Evolutionary conservation across 495 filamentous ascomycete species (phyloP), one percentile per base, ranked within the genome.

Genomic region (Pseudomonodictys pantanalensis): DNA sequence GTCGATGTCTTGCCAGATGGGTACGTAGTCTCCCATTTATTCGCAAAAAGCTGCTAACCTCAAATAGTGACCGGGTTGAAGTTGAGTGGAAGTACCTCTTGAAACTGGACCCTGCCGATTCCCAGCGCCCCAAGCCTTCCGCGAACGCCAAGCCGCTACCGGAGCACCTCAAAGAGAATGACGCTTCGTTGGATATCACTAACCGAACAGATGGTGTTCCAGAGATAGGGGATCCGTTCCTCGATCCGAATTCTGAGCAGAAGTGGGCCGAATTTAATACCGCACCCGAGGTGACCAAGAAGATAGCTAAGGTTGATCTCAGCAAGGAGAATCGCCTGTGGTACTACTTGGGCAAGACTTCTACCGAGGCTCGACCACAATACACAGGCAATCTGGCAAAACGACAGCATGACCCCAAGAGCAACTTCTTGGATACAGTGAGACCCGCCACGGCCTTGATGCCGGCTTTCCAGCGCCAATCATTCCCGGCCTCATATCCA

Each of bases 321-420:
- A 68, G 73, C 59, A 84, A 85, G 69, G 77, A 82, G 9, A 83
- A 91, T 55, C 84, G 88, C 64, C 73, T 96, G 53, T 98, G 92
- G 92, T 83, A 89, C 73, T 98, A 97, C 72, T 79, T 98, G 62
- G 89, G 89, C 17, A 81, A 83, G 67, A 82, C 78, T 46, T 97
- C 92, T 43, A 97, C 93, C 18, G 93, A 98, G 69, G 87, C 91
- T 67, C 91, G 86, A 73, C 86, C 90, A 42, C 89, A 95, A 69
- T 98, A 91, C 77, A 96, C 93, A 26, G 87, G 93, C 62, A 86
- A 95, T 76, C 83, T 80, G 58, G 74, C 74, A 35, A 84, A 81
- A 44, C 61, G 75, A 58, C 62, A 52, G 41, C 76, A 86, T 61
- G 85, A 83, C 52, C 60, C 73, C 28, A 82, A 81, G 71, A 81